phyloP scores from a whole-genome alignment of 108 stramenopile species.

The Pinguiococcus pyrenoidosus region DNA sequence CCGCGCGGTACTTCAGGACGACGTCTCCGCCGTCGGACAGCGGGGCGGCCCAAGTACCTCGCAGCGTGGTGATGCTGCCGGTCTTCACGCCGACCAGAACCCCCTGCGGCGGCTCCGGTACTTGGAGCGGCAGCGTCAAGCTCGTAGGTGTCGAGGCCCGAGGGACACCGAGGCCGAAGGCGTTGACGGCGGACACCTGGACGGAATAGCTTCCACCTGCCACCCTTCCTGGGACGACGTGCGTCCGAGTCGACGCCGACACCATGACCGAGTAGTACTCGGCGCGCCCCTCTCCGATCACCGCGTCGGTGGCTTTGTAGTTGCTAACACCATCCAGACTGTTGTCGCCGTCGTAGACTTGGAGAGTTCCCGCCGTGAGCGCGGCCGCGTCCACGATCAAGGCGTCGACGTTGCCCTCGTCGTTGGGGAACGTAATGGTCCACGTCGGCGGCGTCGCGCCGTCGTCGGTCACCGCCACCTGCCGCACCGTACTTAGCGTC shows the following conservation, averaged over 20 bases:
- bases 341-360: too few species aligned
- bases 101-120: conserved; percentile 42
- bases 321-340: too few species aligned
- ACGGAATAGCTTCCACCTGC: conserved; percentile 16
- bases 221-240: conserved; percentile 12
- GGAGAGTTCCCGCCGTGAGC: too few species aligned
- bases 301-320: too few species aligned
- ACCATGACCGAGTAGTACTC: too few species aligned
- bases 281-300: too few species aligned
- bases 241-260: too few species aligned
- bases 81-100: conserved; percentile 47
- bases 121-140: conserved; percentile 43
- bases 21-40: conserved; percentile 48
- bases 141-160: too few species aligned
- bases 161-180: conserved; percentile 2
- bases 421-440: too few species aligned
- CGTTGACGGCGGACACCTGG: conserved; percentile 8
- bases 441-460: too few species aligned
- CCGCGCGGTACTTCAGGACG: conserved; percentile 54
- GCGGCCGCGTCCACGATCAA: too few species aligned
- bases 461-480: neutral
- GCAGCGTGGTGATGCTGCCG: conserved; percentile 44
- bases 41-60: conserved; percentile 45
- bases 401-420: too few species aligned
- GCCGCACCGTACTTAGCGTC: neutral